A percentile compares a stretch with the other conserved stretches of the same genome.
Conservation (phyloP, 2,329 filamentous ascomycete genomes). For the Fusarium sp. region DNA sequence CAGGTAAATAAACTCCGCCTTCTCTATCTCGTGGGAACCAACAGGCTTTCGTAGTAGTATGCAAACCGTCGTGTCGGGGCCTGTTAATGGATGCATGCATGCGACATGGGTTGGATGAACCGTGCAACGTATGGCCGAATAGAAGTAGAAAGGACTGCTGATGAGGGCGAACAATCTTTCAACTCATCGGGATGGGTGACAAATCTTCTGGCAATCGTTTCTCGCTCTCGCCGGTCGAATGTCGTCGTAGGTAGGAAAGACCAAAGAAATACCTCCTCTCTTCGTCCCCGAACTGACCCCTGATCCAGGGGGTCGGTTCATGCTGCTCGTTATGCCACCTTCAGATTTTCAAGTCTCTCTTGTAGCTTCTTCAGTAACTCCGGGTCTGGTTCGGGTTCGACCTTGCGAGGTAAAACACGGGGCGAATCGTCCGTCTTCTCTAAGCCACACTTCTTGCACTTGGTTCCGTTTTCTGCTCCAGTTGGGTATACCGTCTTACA, state of each 20-base stretch:
- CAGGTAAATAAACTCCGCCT: slow-evolving; percentile 17
- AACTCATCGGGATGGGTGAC: slow-evolving; percentile 18
- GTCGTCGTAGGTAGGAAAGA: slow-evolving; percentile 26
- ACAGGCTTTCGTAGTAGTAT: slow-evolving; percentile 20
- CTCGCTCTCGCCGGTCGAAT: slow-evolving; percentile 27
- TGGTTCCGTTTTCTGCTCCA: slow-evolving; percentile 61
- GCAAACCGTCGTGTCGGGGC: slow-evolving; percentile 21
- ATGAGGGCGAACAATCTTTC: slow-evolving; percentile 22
- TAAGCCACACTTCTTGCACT: slow-evolving; percentile 71
- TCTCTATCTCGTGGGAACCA: slow-evolving; percentile 30
- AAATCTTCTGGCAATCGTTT: slow-evolving; percentile 16
- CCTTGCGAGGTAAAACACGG: slow-evolving; percentile 68
- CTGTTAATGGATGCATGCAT: slow-evolving; percentile 5
- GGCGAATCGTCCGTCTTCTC: slow-evolving; percentile 70
- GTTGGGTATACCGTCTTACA: slow-evolving; percentile 70
- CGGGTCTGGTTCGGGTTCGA: slow-evolving; percentile 71
- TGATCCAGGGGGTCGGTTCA: background rate
- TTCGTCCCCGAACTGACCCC: slow-evolving; percentile 28
- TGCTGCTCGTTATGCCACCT: slow-evolving; percentile 45
- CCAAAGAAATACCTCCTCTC: slow-evolving; percentile 39
- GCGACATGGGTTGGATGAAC: slow-evolving; percentile 15
- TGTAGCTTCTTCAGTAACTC: slow-evolving; percentile 69
- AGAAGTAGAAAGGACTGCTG: slow-evolving; percentile 32
- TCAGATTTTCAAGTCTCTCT: slow-evolving; percentile 62
- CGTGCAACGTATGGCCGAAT: slow-evolving; percentile 33